phyloP scores from a whole-genome alignment of 805 yeast genomes.

The Candida coleopterorum region DNA sequence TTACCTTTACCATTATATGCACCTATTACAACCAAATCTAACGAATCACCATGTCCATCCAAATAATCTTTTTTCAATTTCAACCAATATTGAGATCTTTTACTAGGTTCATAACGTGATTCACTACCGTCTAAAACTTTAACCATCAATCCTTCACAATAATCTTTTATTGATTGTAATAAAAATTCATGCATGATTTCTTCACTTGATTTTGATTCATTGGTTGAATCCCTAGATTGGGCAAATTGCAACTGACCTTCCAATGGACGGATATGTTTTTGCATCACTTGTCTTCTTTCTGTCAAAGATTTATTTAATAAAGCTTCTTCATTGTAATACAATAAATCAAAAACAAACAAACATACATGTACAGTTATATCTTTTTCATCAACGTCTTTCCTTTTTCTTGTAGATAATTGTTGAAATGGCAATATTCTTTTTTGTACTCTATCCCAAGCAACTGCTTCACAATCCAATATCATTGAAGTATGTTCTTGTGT shows the following conservation, averaged over 20 bases:
- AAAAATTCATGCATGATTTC: constrained; percentile 78
- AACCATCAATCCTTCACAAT: constrained; percentile 96
- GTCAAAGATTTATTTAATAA: constrained; percentile 60
- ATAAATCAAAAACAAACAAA: constrained; percentile 83
- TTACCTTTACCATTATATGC: constrained; percentile 93
- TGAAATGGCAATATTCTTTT: constrained; percentile 91
- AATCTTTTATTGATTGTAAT: constrained; percentile 82
- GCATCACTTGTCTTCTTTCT: constrained; percentile 63
- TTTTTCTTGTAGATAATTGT: constrained; percentile 84
- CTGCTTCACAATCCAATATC: constrained; percentile 94
- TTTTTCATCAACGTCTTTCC: constrained; percentile 84
- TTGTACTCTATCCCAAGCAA: constrained; percentile 85
- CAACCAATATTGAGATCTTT: constrained; percentile 92
- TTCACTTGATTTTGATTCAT: constrained; percentile 52
- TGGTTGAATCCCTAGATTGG: constrained; percentile 61
- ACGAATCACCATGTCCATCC: constrained; percentile 92
- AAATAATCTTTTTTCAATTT: constrained; percentile 92
- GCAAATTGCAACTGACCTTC: constrained; percentile 84
- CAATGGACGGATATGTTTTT: constrained; percentile 51
- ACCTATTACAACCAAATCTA: constrained; percentile 90
- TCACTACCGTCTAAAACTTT: constrained; percentile 79
- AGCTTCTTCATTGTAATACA: constrained; percentile 70
- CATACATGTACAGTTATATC: constrained; percentile 91
- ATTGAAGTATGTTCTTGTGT: constrained; percentile 38
- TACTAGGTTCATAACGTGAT: constrained; percentile 87